Percentiles rank a stretch among this genome's conserved stretches.
These are phyloP conservation scores for Aureobasidium melanogenum DNA, from an alignment of 2,329 filamentous ascomycete genomes.

Conservation along the genomic window DNA sequence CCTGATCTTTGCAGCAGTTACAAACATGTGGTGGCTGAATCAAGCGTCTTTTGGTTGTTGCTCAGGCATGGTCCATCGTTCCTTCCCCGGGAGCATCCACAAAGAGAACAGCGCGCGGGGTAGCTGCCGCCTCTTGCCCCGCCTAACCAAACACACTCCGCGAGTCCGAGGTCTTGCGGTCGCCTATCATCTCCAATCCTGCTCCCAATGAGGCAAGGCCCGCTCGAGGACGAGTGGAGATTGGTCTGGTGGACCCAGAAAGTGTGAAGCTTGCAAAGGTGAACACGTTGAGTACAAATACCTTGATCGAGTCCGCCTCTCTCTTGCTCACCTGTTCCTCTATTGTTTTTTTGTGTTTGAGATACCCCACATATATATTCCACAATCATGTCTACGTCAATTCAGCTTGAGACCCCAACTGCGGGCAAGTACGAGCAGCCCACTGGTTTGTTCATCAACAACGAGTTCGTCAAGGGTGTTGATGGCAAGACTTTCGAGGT, in stretches of 20 bases:
- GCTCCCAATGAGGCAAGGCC: neutral
- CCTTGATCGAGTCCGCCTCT: neutral
- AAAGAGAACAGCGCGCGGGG: constrained; percentile 9
- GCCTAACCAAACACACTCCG: constrained; percentile 8
- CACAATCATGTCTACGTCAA: constrained; percentile 36
- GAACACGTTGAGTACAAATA: constrained; percentile 11
- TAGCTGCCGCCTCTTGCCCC: constrained; percentile 3
- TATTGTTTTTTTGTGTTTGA: constrained; percentile 13
- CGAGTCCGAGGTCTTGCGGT: constrained; percentile 8
- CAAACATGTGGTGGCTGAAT: neutral
- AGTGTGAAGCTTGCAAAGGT: neutral
- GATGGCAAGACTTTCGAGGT: constrained; percentile 89
- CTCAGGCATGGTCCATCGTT: neutral
- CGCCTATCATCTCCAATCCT: neutral
- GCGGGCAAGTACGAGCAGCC: constrained; percentile 51
- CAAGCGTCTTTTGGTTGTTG: neutral
- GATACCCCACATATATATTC: constrained; percentile 16
- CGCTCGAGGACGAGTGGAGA: constrained; percentile 10
- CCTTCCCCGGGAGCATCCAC: neutral
- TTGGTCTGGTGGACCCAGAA: neutral
- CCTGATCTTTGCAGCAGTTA: neutral
- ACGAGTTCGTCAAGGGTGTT: constrained; percentile 74
- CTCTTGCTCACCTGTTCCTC: neutral
- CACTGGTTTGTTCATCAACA: constrained; percentile 71
- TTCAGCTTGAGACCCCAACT: constrained; percentile 59